Percentiles rank a stretch among this genome's conserved stretches.
Evolutionary conservation across 1,284 basidiomycete species (phyloP).

Genomic region (Rhodotorula sp.): DNA sequence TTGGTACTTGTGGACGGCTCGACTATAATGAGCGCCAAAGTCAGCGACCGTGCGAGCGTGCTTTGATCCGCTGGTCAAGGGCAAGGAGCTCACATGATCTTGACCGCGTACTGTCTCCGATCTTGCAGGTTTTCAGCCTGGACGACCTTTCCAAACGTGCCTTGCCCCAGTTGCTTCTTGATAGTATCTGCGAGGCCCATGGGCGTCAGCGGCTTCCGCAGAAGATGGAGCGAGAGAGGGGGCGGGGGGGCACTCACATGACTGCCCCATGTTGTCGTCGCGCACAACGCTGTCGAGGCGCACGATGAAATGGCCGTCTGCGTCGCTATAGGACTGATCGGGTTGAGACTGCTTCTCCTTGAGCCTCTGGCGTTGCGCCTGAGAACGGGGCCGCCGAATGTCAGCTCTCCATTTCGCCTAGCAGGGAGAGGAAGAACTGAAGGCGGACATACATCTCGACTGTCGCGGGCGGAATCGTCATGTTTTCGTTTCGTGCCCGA

Average conservation of each 20-base stretch:
- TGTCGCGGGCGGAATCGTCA: constrained; percentile 20
- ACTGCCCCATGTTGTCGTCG: neutral
- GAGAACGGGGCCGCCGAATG: neutral
- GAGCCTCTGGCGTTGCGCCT: neutral
- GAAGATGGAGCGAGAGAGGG: neutral
- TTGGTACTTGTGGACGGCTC: constrained; percentile 92
- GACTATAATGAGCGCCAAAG: constrained; percentile 41
- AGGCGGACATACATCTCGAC: constrained; percentile 3
- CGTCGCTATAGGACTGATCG: constrained; percentile 40
- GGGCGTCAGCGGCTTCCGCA: neutral
- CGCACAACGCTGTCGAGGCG: constrained; percentile 13
- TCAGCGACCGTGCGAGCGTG: neutral
- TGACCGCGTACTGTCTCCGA: constrained; percentile 82
- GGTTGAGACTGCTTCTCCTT: constrained; percentile 4
- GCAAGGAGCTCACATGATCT: constrained; percentile 67
- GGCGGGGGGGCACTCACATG: neutral
- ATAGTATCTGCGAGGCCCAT: constrained; percentile 56
- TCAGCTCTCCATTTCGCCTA: neutral
- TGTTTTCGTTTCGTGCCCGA: constrained; percentile 22
- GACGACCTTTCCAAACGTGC: constrained; percentile 98
- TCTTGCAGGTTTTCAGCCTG: constrained; percentile 72
- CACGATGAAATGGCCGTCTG: constrained; percentile 52
- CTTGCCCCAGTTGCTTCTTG: constrained; percentile 85
- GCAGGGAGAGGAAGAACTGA: neutral
- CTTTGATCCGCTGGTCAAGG: neutral